Evolutionary conservation across 129 eudicot genomes (phyloP), one percentile per base, ranked within the genome.

Genomic region (Smallanthus sonchifolius): DNA sequence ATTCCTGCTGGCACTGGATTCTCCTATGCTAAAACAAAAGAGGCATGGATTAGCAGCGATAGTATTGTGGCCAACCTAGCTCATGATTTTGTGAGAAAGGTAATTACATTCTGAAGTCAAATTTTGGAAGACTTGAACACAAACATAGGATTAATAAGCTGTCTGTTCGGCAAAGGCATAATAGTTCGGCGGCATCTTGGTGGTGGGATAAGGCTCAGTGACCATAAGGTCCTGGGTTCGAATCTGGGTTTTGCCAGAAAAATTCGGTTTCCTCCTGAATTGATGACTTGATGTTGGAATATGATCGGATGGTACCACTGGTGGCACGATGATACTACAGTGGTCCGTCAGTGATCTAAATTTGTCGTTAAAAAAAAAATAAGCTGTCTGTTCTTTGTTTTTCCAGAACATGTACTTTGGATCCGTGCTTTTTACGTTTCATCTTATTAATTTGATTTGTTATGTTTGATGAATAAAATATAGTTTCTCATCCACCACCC

Each of bases 1-100:
- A 75, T 76, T 55, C 84, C 77, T 49, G 84, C 80, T n/a, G 84
- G 84, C 8, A 19, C 62, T 10, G 84, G 84, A 48, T 81, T 81
- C 30, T 81, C 84, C 9, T 81, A 81, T 9, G 84, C 81, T 16
- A 75, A 60, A 51, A 66, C 84, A 52, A 15, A 64, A 6, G 67
- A 81, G 15, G 84, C 75, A 39, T 74, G 59, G 4, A 34, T 59
- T 34, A 68, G 80, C 17, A 75, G 80, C 10, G 77, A 81, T 69
- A 81, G 80, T 16, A 69, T 61, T 32, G 0, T 70, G 6, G 76
- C 38, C 3, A 42, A 20, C 4, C 80, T 61, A 38, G 61, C 67
- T 51, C 28, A 32, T 2, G 73, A 75, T 13, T 81, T 81, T 55
- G 61, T 81, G 37, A 70, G 67, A 54, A 75, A 81, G 84, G 84